These are phyloP conservation scores for Plantago coronopus DNA, from an alignment of 305 asterid species.

Conservation along the genomic window DNA sequence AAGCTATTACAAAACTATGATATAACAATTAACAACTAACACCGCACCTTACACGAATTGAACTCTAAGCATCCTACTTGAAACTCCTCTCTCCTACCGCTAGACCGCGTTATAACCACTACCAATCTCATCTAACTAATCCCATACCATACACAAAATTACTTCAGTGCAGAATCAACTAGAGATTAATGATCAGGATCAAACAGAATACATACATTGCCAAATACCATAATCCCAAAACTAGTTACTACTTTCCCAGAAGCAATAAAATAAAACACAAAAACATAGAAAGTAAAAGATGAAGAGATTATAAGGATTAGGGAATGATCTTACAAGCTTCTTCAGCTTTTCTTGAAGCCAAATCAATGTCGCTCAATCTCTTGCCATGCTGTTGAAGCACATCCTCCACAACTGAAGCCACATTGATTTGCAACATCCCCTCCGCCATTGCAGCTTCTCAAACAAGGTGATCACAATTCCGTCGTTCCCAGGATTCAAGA, in stretches of 20 bases:
- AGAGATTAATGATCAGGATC: neutral
- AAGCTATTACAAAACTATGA: too few species aligned
- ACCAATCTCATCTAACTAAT: neutral
- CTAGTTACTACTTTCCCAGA: neutral
- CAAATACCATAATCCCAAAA: neutral
- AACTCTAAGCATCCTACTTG: too few species aligned
- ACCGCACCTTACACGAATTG: too few species aligned
- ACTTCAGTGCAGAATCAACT: neutral
- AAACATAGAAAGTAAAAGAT: neutral
- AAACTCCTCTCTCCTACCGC: too few species aligned
- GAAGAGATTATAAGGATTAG: neutral
- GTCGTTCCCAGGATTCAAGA: slow-evolving; percentile 21
- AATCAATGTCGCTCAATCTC: slow-evolving; percentile 53
- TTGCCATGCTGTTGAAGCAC: slow-evolving; percentile 64
- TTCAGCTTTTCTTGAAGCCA: slow-evolving; percentile 69
- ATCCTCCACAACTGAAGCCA: slow-evolving; percentile 61
- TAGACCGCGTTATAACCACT: too few species aligned
- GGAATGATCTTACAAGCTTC: slow-evolving; percentile 70
- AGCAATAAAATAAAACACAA: neutral
- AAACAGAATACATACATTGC: neutral
- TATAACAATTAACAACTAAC: too few species aligned
- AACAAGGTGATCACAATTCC: slow-evolving; percentile 12
- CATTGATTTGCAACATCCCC: slow-evolving; percentile 47
- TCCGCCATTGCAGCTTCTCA: slow-evolving; percentile 43
- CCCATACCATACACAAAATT: neutral